Conservation (phyloP, 352 stramenopile genomes). For the Pythium myriotylum region DNA sequence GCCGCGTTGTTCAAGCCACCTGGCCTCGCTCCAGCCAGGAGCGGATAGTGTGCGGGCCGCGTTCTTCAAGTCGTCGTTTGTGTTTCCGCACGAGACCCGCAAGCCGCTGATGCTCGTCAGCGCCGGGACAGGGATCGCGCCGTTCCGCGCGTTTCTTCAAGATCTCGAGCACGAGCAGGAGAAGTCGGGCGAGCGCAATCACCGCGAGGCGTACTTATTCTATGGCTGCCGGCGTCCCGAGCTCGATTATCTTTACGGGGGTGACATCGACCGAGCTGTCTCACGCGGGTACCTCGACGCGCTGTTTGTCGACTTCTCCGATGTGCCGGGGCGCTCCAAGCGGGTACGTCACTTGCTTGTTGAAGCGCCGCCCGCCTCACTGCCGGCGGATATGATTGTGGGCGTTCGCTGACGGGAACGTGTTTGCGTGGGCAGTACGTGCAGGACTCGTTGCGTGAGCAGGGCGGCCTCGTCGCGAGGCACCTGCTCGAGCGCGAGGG, state of each 20-base stretch:
- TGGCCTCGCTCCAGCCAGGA: conserved; percentile 49
- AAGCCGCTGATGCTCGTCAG: conserved; percentile 78
- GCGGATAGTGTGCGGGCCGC: conserved; percentile 52
- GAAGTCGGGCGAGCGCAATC: conserved; percentile 18
- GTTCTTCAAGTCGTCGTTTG: conserved; percentile 78
- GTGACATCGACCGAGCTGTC: conserved; percentile 55
- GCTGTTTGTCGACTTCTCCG: conserved; percentile 69
- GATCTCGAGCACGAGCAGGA: conserved; percentile 66
- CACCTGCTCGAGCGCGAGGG: conserved; percentile 60
- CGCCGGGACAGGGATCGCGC: conserved; percentile 78
- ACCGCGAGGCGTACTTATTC: conserved; percentile 68
- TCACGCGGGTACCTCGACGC: conserved; percentile 48
- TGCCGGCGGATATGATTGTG: neutral
- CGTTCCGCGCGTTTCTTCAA: conserved; percentile 82
- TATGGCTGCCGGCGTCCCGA: conserved; percentile 68
- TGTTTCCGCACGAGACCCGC: conserved; percentile 63
- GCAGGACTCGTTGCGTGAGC: conserved; percentile 60
- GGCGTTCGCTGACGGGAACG: too few species aligned
- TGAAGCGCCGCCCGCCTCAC: neutral
- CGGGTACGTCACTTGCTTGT: conserved; percentile 36
- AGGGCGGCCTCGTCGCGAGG: conserved; percentile 53
- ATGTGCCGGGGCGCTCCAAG: conserved; percentile 34
- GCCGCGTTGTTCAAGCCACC: conserved; percentile 78
- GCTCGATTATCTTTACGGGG: conserved; percentile 71
- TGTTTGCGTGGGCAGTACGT: conserved; percentile 75